A percentile compares a stretch with the other conserved stretches of the same genome.
phyloP scores from a whole-genome alignment of 2,329 filamentous ascomycete species.

The Metarhizium brunneum region DNA sequence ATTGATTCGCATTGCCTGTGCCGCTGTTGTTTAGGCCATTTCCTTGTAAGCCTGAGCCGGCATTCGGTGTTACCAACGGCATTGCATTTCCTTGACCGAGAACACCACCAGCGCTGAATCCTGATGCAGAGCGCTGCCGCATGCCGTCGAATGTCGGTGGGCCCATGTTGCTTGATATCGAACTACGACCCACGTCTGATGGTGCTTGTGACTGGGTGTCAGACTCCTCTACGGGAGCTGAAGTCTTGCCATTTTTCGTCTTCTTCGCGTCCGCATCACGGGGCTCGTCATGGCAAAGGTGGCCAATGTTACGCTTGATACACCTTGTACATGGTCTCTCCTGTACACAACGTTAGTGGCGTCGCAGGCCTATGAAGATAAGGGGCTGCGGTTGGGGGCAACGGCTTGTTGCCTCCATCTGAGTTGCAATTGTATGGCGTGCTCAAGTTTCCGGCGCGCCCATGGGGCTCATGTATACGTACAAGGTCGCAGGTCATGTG shows the following conservation, averaged over 20 bases:
- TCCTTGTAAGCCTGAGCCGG: constrained; percentile 58
- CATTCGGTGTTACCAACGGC: constrained; percentile 63
- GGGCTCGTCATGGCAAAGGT: constrained; percentile 96
- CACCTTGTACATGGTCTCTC: constrained; percentile 95
- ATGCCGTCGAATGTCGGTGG: constrained; percentile 32
- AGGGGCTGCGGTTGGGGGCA: not conserved
- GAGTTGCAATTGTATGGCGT: not conserved
- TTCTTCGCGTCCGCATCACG: constrained; percentile 77
- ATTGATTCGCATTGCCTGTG: constrained; percentile 58
- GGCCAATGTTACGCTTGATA: constrained; percentile 97
- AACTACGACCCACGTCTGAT: constrained; percentile 41
- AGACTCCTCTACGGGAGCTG: constrained; percentile 52
- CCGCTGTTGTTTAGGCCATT: constrained; percentile 40
- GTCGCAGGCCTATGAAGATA: constrained; percentile 6
- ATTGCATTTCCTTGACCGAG: constrained; percentile 45
- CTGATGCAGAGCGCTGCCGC: constrained; percentile 27
- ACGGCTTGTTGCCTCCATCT: not conserved
- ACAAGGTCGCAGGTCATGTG: constrained; percentile 92
- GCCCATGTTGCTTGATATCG: constrained; percentile 49
- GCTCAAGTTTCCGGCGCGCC: not conserved
- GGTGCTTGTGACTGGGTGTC: constrained; percentile 34
- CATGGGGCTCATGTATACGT: constrained; percentile 32
- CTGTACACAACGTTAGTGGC: constrained; percentile 36
- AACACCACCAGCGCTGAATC: constrained; percentile 31
- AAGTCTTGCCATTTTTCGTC: constrained; percentile 47